Conservation (phyloP, 2,329 filamentous ascomycete species). For the Calonectria pseudoreteaudii region DNA sequence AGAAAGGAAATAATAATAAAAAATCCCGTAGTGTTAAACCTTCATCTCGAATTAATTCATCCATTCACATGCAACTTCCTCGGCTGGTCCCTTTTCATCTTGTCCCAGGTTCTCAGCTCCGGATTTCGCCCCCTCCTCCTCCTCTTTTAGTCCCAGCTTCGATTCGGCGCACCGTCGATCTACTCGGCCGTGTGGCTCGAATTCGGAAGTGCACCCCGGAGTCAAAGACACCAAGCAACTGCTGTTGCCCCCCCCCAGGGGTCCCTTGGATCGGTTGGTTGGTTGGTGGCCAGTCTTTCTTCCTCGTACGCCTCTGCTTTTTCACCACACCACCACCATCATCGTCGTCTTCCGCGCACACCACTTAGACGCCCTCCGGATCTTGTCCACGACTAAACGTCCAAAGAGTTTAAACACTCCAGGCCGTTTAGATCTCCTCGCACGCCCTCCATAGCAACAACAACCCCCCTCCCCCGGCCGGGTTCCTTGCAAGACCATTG, state of each 20-base stretch:
- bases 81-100: neutral
- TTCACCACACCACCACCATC: constrained; percentile 7
- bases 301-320: neutral
- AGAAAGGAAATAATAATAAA: no score
- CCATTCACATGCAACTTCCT: constrained; percentile 16
- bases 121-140: neutral
- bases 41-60: neutral
- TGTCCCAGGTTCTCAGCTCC: neutral
- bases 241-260: neutral
- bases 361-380: neutral
- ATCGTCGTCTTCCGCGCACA: neutral
- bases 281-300: constrained; percentile 2
- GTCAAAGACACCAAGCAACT: neutral
- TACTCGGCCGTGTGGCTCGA: constrained; percentile 40
- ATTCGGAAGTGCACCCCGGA: constrained; percentile 36
- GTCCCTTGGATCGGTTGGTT: neutral
- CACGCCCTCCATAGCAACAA: neutral
- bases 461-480: neutral
- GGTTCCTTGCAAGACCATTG: neutral
- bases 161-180: constrained; percentile 35
- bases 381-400: neutral
- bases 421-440: constrained; percentile 13
- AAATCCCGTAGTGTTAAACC: neutral
- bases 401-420: neutral
- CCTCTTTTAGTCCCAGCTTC: constrained; percentile 20